A percentile compares a stretch with the other conserved stretches of the same genome.
Evolutionary conservation across 1,139 yeast genomes (phyloP).

Genomic region (Protomyces inundatus): DNA sequence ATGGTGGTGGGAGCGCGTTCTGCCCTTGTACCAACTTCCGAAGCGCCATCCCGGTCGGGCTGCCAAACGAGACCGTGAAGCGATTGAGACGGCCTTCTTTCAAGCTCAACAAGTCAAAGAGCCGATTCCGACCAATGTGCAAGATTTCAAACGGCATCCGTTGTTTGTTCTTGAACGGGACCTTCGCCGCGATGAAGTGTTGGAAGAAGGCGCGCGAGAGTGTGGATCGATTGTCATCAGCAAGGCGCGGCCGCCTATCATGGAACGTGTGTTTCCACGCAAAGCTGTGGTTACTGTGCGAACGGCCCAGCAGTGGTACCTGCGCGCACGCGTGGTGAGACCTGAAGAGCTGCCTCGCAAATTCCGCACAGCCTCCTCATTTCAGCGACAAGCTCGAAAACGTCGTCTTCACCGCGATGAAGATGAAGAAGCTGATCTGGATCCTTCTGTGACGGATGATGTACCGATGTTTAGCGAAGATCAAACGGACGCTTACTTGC

Average conservation of each 20-base stretch:
- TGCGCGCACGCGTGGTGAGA: constrained; percentile 69
- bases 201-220: constrained; percentile 56
- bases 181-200: constrained; percentile 62
- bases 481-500: constrained; percentile 66
- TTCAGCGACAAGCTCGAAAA: constrained; percentile 26
- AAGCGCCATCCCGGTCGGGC: not conserved
- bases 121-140: constrained; percentile 79
- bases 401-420: constrained; percentile 35
- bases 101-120: constrained; percentile 62
- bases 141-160: constrained; percentile 85
- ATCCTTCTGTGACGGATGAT: constrained; percentile 45
- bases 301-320: constrained; percentile 82
- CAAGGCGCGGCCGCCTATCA: constrained; percentile 34
- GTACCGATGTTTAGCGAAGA: constrained; percentile 60
- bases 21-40: constrained; percentile 34
- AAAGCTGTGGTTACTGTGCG: constrained; percentile 57
- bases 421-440: constrained; percentile 41
- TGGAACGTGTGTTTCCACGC: constrained; percentile 56
- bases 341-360: constrained; percentile 62
- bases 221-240: constrained; percentile 60
- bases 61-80: constrained; percentile 47
- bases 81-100: constrained; percentile 66
- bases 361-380: constrained; percentile 6
- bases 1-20: constrained; percentile 55
- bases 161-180: constrained; percentile 70